Base-by-base conservation (phyloP, 345 rosid species). In the Linum usitatissimum region DNA sequence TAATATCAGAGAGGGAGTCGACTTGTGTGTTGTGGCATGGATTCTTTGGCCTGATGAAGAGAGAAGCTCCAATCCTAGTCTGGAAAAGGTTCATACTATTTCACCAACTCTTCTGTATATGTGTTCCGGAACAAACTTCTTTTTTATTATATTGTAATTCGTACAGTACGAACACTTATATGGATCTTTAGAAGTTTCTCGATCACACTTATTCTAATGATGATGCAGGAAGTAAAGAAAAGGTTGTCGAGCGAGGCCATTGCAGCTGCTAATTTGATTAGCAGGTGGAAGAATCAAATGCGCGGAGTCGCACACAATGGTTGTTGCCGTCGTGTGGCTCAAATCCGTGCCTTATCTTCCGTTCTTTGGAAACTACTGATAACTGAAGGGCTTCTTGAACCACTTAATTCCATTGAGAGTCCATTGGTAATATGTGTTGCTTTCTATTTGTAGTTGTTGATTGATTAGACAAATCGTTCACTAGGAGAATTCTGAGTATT, bases 31-130 rank as follows among this genome's bases (percentile, higher is more conserved):
- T 39, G 87, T 78, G 69, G 82, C 86, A 13, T 92, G 98, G 98
- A 78, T 92, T 83, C 85, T 92, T 67, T 92, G 96, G 98, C 97
- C 98, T 53, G 97, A 92, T 77, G 97, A 92, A 66, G 96, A 84
- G 83, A 87, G 86, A 78, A 84, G 81, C 77, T 85, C 97, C 64
- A 75, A 75, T 66, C 97, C 91, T 63, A 90, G 80, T 73, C 70
- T 92, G 55, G 98, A 89, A 65, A 92, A 87, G 97, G 97, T 92
- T 45, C 23, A 56, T 19, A 56, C 6, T 56, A 28, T 56, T 56
- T 45, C 51, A 56, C 4, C 20, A 19, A 12, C 1, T 19, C 28
- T 56, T 56, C 18, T 18, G 4, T 9, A 56, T 1, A 19, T 14
- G 0, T 56, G n/a, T 56, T 18, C 18, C n/a, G 14, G 14, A 19